Conservation (phyloP, 352 stramenopile genomes). For the Phytophthora chlamydospora region DNA sequence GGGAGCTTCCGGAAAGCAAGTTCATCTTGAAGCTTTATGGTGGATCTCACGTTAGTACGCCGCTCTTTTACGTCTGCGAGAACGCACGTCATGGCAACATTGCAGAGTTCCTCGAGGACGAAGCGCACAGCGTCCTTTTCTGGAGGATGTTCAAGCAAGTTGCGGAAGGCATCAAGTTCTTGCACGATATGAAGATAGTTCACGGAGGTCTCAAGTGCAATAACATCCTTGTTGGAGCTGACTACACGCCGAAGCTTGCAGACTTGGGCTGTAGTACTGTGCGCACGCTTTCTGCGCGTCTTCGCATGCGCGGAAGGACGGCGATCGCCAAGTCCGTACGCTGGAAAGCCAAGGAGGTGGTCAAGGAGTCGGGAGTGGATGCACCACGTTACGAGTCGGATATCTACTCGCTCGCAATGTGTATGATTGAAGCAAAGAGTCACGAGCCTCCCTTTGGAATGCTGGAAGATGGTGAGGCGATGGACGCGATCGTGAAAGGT, state of each 20-base stretch:
- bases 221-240: conserved; percentile 67
- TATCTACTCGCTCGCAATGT: conserved; percentile 39
- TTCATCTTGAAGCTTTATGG: conserved; percentile 49
- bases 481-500: too few species aligned
- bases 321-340: too few species aligned
- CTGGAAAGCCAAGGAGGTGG: conserved; percentile 40
- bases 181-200: conserved; percentile 49
- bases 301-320: too few species aligned
- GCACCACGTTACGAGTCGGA: conserved; percentile 20
- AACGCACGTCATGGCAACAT: conserved; percentile 34
- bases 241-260: conserved; percentile 29
- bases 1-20: conserved; percentile 22
- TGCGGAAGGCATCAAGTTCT: conserved; percentile 44
- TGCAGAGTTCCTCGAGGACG: conserved; percentile 18
- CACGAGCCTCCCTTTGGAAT: too few species aligned
- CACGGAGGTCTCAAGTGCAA: conserved; percentile 86
- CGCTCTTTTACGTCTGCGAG: conserved; percentile 40
- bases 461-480: too few species aligned
- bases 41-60: conserved; percentile 35
- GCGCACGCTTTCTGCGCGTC: conserved; percentile 18
- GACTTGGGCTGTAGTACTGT: conserved; percentile 43
- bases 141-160: conserved; percentile 32
- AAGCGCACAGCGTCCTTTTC: conserved; percentile 7
- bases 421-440: conserved; percentile 30
- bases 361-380: conserved; percentile 14